A percentile compares a stretch with the other conserved stretches of the same genome.
Evolutionary conservation across 163 green algal species (phyloP).

Genomic region (Scenedesmus sp.): DNA sequence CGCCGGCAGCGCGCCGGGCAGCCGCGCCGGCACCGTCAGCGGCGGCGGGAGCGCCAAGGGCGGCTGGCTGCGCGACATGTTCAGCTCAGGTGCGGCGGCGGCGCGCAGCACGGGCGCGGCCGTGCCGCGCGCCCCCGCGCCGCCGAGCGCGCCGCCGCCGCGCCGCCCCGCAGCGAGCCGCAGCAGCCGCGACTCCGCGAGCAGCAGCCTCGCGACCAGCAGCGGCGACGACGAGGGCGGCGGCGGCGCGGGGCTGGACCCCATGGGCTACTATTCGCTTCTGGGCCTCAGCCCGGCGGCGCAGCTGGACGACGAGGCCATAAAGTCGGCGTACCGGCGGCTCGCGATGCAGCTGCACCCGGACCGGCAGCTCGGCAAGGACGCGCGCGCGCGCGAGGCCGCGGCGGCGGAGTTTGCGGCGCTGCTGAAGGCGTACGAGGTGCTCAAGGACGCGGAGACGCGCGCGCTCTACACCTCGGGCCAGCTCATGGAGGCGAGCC

Average conservation of each 20-base stretch:
- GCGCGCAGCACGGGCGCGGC: too few relatives aligned
- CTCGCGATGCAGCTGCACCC: conserved; percentile 44
- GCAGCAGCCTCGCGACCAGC: not conserved
- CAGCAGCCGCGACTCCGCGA: too few relatives aligned
- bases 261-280: conserved; percentile 39
- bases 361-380: conserved; percentile 36
- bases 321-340: conserved; percentile 32
- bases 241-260: conserved; percentile 14
- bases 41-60: not conserved
- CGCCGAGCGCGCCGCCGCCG: too few relatives aligned
- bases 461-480: conserved; percentile 33
- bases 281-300: conserved; percentile 14
- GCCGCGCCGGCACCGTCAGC: not conserved
- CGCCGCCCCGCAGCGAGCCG: too few relatives aligned
- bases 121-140: too few relatives aligned
- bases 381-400: conserved; percentile 9
- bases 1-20: conserved; percentile 8
- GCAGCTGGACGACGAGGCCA: conserved; percentile 21
- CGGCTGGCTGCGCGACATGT: conserved; percentile 22
- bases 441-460: conserved; percentile 38
- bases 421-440: conserved; percentile 46
- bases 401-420: conserved; percentile 21
- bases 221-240: not conserved
- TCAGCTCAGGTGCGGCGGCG: conserved; percentile 24
- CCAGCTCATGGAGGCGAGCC: conserved; percentile 28